These are phyloP conservation scores for Psilocybe cyanescens DNA, from an alignment of 768 basidiomycete genomes.

Conservation along the genomic window DNA sequence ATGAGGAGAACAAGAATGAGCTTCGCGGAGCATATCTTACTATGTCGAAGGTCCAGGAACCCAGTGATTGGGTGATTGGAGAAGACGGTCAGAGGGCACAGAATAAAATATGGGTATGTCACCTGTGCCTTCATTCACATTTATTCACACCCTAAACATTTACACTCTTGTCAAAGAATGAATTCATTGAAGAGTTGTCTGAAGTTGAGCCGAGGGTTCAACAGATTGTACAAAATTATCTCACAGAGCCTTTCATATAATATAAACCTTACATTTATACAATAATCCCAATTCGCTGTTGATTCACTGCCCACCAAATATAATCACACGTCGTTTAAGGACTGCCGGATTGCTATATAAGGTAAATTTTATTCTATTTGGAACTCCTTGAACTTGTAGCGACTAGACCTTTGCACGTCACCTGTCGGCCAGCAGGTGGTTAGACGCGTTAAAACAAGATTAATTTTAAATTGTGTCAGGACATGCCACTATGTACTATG, in stretches of 20 bases:
- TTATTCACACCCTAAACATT: too few relatives aligned
- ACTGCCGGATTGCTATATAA: not conserved
- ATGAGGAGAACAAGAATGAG: slow-evolving; percentile 14
- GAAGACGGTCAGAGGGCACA: slow-evolving; percentile 1
- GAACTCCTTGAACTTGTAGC: not conserved
- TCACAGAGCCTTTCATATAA: not conserved
- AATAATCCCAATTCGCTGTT: too few relatives aligned
- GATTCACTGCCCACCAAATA: too few relatives aligned
- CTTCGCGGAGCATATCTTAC: slow-evolving; percentile 33
- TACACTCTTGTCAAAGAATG: not conserved
- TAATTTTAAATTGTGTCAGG: too few relatives aligned
- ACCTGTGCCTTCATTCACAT: too few relatives aligned
- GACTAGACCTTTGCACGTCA: too few relatives aligned
- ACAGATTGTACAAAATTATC: not conserved
- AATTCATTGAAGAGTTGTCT: not conserved
- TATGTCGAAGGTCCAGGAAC: slow-evolving; percentile 24
- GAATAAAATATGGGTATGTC: too few relatives aligned
- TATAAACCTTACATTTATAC: too few relatives aligned
- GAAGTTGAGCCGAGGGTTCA: not conserved
- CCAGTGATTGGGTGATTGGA: slow-evolving; percentile 30
- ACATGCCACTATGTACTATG: too few relatives aligned
- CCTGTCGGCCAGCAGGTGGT: too few relatives aligned
- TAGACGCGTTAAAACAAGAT: too few relatives aligned
- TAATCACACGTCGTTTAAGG: not conserved
- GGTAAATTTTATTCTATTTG: not conserved